These are phyloP conservation scores for Staphylotrichum tortipilum DNA, from an alignment of 495 filamentous ascomycete species.

Conservation along the genomic window DNA sequence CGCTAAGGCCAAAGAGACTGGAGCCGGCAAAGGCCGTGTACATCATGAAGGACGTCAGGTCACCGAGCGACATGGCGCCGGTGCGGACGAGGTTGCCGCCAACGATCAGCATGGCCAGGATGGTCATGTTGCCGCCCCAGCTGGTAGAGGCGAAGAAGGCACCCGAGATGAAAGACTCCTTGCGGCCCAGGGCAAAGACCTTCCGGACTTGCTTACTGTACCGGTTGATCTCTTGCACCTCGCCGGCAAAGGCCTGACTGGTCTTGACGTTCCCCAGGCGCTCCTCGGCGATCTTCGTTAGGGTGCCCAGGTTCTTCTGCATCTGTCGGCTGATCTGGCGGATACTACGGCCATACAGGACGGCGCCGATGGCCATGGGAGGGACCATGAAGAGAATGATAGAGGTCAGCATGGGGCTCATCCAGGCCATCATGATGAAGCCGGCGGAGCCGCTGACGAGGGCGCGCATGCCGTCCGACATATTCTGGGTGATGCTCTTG, in stretches of 20 bases:
- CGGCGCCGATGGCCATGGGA: constrained; percentile 81
- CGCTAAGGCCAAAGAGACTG: constrained; percentile 84
- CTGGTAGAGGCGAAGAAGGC: constrained; percentile 87
- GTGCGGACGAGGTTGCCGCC: constrained; percentile 82
- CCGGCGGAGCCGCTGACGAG: constrained; percentile 83
- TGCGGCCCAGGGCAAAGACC: constrained; percentile 80
- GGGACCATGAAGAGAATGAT: constrained; percentile 81
- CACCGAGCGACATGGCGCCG: constrained; percentile 80
- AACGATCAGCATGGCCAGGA: constrained; percentile 82
- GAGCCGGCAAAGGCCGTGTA: constrained; percentile 90
- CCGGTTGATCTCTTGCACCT: constrained; percentile 76
- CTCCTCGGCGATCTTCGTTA: constrained; percentile 96
- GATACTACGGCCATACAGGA: constrained; percentile 82
- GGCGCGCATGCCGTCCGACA: constrained; percentile 86
- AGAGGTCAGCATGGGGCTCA: constrained; percentile 82
- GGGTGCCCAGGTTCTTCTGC: constrained; percentile 79
- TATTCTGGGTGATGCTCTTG: constrained; percentile 95
- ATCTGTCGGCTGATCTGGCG: constrained; percentile 82
- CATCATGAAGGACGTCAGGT: constrained; percentile 96
- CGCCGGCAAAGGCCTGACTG: constrained; percentile 88
- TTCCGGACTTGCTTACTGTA: constrained; percentile 88
- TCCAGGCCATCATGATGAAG: constrained; percentile 83
- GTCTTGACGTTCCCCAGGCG: constrained; percentile 91
- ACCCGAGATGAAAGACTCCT: constrained; percentile 78
- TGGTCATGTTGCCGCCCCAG: constrained; percentile 90